Evolutionary conservation across 1,284 basidiomycete genomes (phyloP).

Genomic region (Melampsora larici-populina): DNA sequence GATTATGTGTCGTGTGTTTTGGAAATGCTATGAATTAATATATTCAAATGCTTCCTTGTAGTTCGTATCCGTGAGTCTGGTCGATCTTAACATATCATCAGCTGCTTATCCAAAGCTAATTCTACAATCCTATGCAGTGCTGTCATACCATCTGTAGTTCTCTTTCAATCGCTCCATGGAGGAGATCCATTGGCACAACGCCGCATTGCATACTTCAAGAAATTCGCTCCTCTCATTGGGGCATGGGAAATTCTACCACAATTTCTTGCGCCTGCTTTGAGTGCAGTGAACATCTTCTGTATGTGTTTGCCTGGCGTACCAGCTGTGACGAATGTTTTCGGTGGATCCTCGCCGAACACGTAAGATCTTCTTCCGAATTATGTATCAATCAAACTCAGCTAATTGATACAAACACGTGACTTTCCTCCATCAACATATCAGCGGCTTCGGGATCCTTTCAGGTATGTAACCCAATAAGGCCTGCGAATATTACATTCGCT

Average conservation of each 20-base stretch:
- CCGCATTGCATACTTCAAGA: constrained; percentile 36
- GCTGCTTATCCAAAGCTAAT: not conserved
- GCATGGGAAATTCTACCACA: constrained; percentile 43
- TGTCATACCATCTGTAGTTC: constrained; percentile 41
- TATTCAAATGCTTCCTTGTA: not conserved
- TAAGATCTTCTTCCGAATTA: not conserved
- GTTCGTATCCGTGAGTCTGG: not conserved
- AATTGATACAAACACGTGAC: too few relatives aligned
- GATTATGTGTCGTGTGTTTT: not conserved
- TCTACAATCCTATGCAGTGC: constrained; percentile 1
- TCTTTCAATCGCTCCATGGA: constrained; percentile 42
- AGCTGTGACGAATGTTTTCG: constrained; percentile 36
- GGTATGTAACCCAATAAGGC: constrained; percentile 1
- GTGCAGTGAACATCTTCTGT: constrained; percentile 41
- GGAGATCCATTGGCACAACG: constrained; percentile 32
- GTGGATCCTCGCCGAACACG: constrained; percentile 43
- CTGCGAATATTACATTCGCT: not conserved
- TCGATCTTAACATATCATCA: not conserved
- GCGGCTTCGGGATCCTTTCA: constrained; percentile 41
- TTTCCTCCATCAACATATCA: not conserved
- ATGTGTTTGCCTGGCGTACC: constrained; percentile 31
- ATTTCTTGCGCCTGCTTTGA: constrained; percentile 40
- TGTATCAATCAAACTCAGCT: too few relatives aligned
- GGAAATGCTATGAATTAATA: not conserved
- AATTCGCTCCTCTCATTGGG: constrained; percentile 35